phyloP scores from a whole-genome alignment of 1,284 basidiomycete genomes.

The Ceratobasidium sp. region DNA sequence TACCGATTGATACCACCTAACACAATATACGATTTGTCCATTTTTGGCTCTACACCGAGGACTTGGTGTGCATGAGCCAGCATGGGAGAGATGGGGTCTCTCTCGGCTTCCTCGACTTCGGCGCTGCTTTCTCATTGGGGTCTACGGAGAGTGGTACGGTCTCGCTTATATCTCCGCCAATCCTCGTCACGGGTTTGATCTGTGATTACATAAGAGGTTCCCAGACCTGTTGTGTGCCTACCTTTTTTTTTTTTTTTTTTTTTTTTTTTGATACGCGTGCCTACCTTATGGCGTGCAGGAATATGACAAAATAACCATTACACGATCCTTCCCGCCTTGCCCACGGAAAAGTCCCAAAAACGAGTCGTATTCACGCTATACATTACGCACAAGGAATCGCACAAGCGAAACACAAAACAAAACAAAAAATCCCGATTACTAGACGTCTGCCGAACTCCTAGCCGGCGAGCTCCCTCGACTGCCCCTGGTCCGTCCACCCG shows the following conservation, averaged over 20 bases:
- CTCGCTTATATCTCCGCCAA: constrained; percentile 5
- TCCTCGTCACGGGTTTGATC: too few relatives aligned
- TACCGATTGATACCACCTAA: neutral
- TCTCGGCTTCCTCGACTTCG: constrained; percentile 3
- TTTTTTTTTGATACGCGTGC: too few relatives aligned
- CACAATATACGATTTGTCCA: neutral
- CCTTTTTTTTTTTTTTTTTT: too few relatives aligned
- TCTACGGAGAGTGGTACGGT: neutral
- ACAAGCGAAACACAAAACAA: neutral
- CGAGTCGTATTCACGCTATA: constrained; percentile 36
- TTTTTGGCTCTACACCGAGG: neutral
- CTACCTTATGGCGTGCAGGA: too few relatives aligned
- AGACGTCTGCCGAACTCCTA: neutral
- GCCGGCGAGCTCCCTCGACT: constrained; percentile 29
- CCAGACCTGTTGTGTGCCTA: too few relatives aligned
- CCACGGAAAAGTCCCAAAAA: neutral
- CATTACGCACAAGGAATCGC: constrained; percentile 27
- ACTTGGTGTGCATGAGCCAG: neutral
- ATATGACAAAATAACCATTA: neutral
- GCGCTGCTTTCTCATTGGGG: neutral
- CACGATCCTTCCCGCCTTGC: neutral
- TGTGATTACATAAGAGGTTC: too few relatives aligned
- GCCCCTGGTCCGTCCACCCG: neutral
- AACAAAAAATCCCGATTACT: neutral
- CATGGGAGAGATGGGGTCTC: neutral